phyloP scores from a whole-genome alignment of 495 filamentous ascomycete species.

The Penicillium diatomitis region DNA sequence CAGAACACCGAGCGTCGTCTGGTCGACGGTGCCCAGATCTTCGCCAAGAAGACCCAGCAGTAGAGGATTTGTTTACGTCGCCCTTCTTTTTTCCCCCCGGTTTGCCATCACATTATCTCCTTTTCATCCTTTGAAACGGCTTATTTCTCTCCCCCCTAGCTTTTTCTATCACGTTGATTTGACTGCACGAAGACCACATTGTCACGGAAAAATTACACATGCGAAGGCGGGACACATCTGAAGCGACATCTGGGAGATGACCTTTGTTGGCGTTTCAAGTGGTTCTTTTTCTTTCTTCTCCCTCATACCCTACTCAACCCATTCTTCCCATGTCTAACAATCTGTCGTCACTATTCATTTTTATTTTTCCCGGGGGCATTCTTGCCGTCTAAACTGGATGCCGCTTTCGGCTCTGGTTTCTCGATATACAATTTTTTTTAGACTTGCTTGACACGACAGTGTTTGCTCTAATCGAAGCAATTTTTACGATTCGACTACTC shows the following conservation, averaged over 20 bases:
- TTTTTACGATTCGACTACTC: conserved; percentile 1
- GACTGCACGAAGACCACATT: conserved; percentile 18
- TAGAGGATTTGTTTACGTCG: conserved; percentile 17
- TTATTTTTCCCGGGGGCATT: conserved; percentile 8
- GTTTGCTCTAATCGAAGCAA: conserved; percentile 9
- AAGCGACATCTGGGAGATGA: conserved; percentile 25
- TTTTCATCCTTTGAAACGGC: not conserved
- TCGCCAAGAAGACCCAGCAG: conserved; percentile 40
- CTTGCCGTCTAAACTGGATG: conserved; percentile 11
- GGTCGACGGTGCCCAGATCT: conserved; percentile 63
- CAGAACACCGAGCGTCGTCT: conserved; percentile 84
- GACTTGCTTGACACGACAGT: conserved; percentile 13
- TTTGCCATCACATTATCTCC: not conserved
- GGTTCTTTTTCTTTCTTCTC: conserved; percentile 10
- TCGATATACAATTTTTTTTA: conserved; percentile 19
- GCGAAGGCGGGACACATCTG: conserved; percentile 18
- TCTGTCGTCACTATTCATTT: not conserved
- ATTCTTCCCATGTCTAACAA: conserved; percentile 6
- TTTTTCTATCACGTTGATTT: conserved; percentile 7
- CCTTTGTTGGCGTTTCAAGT: conserved; percentile 28
- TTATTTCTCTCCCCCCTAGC: not conserved
- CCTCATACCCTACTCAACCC: conserved; percentile 5
- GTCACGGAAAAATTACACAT: conserved; percentile 18
- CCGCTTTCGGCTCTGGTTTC: conserved; percentile 7
- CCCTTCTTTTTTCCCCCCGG: conserved; percentile 3